Base-by-base conservation (phyloP, 805 yeast species). In the Sugiyamaella floridensis region DNA sequence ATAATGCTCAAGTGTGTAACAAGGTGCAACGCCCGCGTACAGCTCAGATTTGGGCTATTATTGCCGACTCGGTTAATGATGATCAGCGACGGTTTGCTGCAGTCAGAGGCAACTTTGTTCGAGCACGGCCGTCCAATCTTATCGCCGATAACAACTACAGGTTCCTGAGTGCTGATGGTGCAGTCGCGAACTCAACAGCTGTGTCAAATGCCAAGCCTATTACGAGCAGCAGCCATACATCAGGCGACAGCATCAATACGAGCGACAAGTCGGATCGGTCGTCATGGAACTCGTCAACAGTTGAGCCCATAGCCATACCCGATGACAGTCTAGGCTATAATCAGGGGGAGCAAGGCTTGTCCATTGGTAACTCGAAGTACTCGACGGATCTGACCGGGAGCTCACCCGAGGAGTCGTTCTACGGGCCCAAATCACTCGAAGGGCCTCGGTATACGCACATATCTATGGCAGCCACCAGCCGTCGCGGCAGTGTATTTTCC, bases 1-100 rank as follows among this genome's bases (percentile, higher is more conserved):
- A 74, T 59, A 85, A 85, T 61, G 77, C 87, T 0, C 67, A 72
- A 15, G 70, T 80, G 8, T 86, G 58, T 15, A 44, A 49, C 1
- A 20, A 74, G 45, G 84, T 75, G 1, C 72, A 74, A 15, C 66
- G 73, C 48, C 71, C 69, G 50, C 67, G 86, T 53, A 85, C 81
- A 51, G 72, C 82, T 50, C 86, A 81, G 60, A 75, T 80, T 0
- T 84, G 89, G 89, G 67, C 75, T 54, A 73, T 82, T 2, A 66
- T 83, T 4, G 77, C 78, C 12, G 77, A 76, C 34, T 69, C 81
- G 28, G 65, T 82, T 3, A 63, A 67, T 1, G 68, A 75, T 67
- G 69, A 65, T 43, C 18, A 57, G 40, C 22, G 28, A n/a, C 37
- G 50, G 19, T 60, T 55, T 48, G 50, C 28, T 11, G 48, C 41